Conservation (phyloP, 805 yeast species). For the Candida maesae region DNA sequence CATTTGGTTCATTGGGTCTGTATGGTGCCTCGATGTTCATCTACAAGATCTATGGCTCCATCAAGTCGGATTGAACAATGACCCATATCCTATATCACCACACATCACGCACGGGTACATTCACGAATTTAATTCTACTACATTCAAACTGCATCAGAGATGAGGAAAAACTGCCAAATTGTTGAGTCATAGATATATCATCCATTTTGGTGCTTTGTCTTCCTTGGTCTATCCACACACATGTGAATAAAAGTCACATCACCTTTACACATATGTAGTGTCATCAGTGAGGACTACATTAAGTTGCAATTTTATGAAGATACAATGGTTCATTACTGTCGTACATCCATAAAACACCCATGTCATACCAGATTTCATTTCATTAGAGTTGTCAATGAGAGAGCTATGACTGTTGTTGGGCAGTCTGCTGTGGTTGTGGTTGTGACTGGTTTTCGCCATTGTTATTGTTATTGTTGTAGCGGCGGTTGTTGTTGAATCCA, state of each 20-base stretch:
- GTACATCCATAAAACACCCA: constrained; percentile 10
- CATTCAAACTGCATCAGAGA: too few relatives aligned
- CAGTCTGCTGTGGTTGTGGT: constrained; percentile 6
- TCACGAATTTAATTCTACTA: too few relatives aligned
- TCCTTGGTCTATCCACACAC: too few relatives aligned
- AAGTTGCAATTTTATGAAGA: neutral
- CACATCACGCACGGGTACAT: too few relatives aligned
- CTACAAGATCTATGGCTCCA: constrained; percentile 53
- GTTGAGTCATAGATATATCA: too few relatives aligned
- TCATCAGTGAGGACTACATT: too few relatives aligned
- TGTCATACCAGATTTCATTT: constrained; percentile 2
- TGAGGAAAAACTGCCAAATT: too few relatives aligned
- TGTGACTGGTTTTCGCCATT: constrained; percentile 4
- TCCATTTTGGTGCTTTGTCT: too few relatives aligned
- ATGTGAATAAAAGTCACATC: too few relatives aligned
- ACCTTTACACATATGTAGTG: too few relatives aligned
- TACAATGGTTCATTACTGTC: constrained; percentile 7
- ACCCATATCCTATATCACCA: too few relatives aligned
- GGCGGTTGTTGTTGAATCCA: constrained; percentile 6
- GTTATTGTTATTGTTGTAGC: constrained; percentile 10
- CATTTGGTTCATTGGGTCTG: constrained; percentile 74
- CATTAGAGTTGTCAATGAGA: neutral
- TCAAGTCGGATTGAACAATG: constrained; percentile 51
- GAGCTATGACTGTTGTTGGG: constrained; percentile 2
- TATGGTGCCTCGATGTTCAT: constrained; percentile 65